Base-by-base conservation (phyloP, 2,329 filamentous ascomycete genomes). In the Bipolaris oryzae region DNA sequence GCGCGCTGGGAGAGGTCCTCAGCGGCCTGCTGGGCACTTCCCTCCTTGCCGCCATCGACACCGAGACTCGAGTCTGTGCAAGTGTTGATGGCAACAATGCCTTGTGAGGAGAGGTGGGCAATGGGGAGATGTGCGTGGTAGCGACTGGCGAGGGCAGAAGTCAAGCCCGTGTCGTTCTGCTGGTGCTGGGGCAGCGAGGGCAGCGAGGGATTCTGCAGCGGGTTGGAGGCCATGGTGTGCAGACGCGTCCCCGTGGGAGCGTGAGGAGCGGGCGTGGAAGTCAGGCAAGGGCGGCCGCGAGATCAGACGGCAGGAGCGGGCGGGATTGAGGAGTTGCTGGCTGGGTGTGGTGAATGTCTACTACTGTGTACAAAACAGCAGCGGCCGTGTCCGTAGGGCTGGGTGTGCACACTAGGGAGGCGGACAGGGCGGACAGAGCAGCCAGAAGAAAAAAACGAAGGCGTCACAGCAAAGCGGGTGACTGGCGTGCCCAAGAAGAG, bases 91-190 rank as follows among this genome's bases (percentile, higher is more conserved):
- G 91, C 90, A 72, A 99, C 89, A 67, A 98, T 84, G 46, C 89
- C 95, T 74, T 98, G 93, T 0, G 92, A 96, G 0, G 93, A 97
- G 16, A 99, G 86, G 46, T 87, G 87, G 50, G 95, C 92, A 0
- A 93, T 96, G 9, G 95, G 92, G 57, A 95, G 81, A 51, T 91
- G 90, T 50, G 96, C 90, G 79, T 99, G 95, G 77, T 96, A 99
- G 51, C 94, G 92, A 76, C 86, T 92, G 67, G 90, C 91, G 60
- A 95, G 85, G 76, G 94, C 91, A 50, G 89, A 89, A 3, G 90
- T 95, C 65, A 94, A 81, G 71, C 92, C 88, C 43, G 89, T 90
- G 70, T 91, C 89, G 66, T 87, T 88, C 78, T 92, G 89, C 49
- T 88, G 84, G 81, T 92, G 95, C 60, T 90, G 87, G 45, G 95